These are phyloP conservation scores for Cordia subcordata DNA, from an alignment of 257 asterid species.

Conservation along the genomic window DNA sequence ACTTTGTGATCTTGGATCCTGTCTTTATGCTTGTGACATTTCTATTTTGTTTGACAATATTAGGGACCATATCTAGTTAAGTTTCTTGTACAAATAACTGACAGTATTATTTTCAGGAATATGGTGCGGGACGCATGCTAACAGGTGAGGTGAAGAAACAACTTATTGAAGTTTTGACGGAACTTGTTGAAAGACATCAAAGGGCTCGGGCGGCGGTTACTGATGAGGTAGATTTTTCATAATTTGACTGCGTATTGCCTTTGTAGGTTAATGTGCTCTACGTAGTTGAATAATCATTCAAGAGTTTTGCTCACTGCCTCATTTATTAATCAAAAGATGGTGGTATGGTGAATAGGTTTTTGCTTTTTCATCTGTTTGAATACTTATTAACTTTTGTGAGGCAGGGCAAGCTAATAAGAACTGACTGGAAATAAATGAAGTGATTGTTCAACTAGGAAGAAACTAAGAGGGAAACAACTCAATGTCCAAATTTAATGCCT, in stretches of 20 bases:
- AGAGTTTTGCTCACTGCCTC: background rate
- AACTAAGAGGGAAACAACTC: no score
- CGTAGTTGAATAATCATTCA: background rate
- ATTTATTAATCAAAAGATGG: background rate
- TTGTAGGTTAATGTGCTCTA: background rate
- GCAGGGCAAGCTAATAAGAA: no score
- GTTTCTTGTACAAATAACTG: background rate
- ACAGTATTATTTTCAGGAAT: constrained; percentile 46
- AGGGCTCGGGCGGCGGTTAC: constrained; percentile 86
- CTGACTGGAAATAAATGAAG: no score
- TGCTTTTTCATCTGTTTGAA: no score
- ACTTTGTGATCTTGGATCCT: background rate
- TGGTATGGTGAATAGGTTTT: no score
- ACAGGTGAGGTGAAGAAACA: constrained; percentile 87
- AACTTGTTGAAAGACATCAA: constrained; percentile 75
- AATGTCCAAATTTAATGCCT: no score
- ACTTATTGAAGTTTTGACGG: constrained; percentile 68
- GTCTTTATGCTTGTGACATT: background rate
- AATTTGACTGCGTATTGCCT: background rate
- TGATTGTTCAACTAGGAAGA: no score
- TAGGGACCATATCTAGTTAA: background rate
- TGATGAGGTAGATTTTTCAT: constrained; percentile 55
- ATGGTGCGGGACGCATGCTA: constrained; percentile 85
- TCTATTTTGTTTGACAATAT: constrained; percentile 1
- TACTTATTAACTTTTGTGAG: no score